A percentile compares a stretch with the other conserved stretches of the same genome.
Conservation (phyloP, 2,329 filamentous ascomycete genomes). For the Didymella pinodella region DNA sequence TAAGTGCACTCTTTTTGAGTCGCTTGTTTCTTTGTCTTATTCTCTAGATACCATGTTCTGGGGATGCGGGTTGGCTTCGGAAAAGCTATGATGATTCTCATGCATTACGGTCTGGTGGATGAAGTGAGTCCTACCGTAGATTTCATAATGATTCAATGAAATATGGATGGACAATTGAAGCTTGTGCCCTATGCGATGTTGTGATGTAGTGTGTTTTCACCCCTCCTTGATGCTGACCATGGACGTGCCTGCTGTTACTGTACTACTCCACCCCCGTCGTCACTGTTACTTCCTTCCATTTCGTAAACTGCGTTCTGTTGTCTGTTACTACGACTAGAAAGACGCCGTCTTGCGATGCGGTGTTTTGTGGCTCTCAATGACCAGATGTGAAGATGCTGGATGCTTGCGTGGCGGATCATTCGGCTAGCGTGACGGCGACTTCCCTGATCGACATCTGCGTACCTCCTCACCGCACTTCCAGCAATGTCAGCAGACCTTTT, state of each 20-base stretch:
- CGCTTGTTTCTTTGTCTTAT: slow-evolving; percentile 46
- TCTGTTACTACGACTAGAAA: no score
- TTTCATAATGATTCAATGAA: slow-evolving; percentile 52
- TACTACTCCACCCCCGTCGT: no score
- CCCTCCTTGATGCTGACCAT: background rate
- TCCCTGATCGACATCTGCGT: slow-evolving; percentile 22
- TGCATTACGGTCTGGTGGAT: slow-evolving; percentile 49
- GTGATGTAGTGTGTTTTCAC: background rate
- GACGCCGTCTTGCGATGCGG: background rate
- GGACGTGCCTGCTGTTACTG: background rate
- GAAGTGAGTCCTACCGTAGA: slow-evolving; percentile 51
- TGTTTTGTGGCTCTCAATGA: no score
- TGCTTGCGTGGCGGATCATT: slow-evolving; percentile 12
- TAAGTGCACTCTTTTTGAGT: slow-evolving; percentile 45
- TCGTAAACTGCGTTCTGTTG: no score
- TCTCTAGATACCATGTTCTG: slow-evolving; percentile 47
- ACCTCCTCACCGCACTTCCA: slow-evolving; percentile 18
- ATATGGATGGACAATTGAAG: slow-evolving; percentile 42
- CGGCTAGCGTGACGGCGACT: slow-evolving; percentile 30
- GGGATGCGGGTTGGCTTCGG: slow-evolving; percentile 49
- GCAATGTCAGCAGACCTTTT: slow-evolving; percentile 50
- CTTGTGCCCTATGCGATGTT: background rate
- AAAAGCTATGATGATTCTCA: slow-evolving; percentile 50
- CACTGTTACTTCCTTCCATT: no score
- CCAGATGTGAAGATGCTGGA: background rate